Evolutionary conservation across 1,139 yeast genomes (phyloP).

Genomic region (Barnettozyma hawaiiensis): DNA sequence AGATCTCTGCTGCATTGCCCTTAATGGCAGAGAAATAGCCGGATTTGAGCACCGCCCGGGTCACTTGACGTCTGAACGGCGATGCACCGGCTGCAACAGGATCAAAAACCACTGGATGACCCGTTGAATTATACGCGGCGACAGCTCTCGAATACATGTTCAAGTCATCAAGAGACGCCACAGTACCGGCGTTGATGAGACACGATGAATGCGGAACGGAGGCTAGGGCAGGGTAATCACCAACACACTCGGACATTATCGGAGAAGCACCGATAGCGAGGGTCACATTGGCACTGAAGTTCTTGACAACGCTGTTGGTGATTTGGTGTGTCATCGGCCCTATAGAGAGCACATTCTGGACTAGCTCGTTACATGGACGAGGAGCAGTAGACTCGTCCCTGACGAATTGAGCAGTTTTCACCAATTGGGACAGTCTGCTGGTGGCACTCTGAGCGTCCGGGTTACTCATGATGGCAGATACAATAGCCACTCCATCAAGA

Average conservation of each 20-base stretch:
- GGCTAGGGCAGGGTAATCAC: conserved; percentile 68
- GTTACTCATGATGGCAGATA: conserved; percentile 78
- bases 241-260: conserved; percentile 76
- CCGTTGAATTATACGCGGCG: conserved; percentile 48
- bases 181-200: conserved; percentile 73
- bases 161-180: conserved; percentile 29
- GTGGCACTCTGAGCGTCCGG: conserved; percentile 55
- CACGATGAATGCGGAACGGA: conserved; percentile 47
- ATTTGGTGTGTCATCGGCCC: conserved; percentile 78
- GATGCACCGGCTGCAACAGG: conserved; percentile 95
- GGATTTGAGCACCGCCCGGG: conserved; percentile 43
- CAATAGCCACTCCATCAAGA: conserved; percentile 80
- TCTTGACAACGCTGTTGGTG: conserved; percentile 85
- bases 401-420: conserved; percentile 11
- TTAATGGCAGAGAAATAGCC: conserved; percentile 71
- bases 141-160: conserved; percentile 44
- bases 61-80: conserved; percentile 44
- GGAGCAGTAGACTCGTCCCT: background rate
- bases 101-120: conserved; percentile 69
- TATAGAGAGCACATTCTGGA: background rate
- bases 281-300: conserved; percentile 85
- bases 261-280: conserved; percentile 86
- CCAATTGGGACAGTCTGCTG: conserved; percentile 23
- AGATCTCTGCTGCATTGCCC: conserved; percentile 84
- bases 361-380: background rate